These are phyloP conservation scores for Sarcocystis neurona DNA, from an alignment of 169 alveolate species.

Conservation along the genomic window DNA sequence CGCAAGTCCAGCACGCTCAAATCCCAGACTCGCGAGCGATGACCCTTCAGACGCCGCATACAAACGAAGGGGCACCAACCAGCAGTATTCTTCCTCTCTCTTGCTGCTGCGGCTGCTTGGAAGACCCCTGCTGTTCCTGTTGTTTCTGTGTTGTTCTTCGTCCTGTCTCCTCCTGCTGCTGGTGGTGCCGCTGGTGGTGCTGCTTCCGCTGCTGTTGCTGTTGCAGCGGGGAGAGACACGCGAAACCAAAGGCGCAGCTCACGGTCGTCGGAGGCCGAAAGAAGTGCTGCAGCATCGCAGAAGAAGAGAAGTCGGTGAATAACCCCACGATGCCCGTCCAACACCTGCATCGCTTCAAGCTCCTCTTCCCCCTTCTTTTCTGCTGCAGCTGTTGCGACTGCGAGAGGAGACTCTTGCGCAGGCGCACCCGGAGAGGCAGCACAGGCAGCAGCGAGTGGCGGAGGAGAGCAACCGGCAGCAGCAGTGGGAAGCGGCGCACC, in stretches of 20 bases:
- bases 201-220: constrained; percentile 38
- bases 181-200: background rate
- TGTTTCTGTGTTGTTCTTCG: background rate
- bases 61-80: background rate
- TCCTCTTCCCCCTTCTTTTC: no score
- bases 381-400: no score
- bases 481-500: no score
- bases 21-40: constrained; percentile 53
- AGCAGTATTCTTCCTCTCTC: background rate
- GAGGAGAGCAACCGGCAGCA: no score
- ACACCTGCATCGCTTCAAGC: background rate
- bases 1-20: constrained; percentile 23
- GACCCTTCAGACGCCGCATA: constrained; percentile 30
- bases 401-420: no score
- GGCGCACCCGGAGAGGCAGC: no score
- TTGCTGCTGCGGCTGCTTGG: background rate
- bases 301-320: constrained; percentile 9
- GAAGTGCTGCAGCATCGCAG: constrained; percentile 15
- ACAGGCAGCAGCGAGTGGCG: no score
- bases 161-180: background rate
- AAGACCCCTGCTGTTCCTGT: background rate
- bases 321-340: constrained; percentile 47
- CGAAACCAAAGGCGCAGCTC: constrained; percentile 40
- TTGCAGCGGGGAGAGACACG: background rate
- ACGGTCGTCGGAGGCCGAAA: constrained; percentile 50